A percentile compares a stretch with the other conserved stretches of the same genome.
These are phyloP conservation scores for Trametes coccinea DNA, from an alignment of 768 basidiomycete genomes.

Conservation along the genomic window DNA sequence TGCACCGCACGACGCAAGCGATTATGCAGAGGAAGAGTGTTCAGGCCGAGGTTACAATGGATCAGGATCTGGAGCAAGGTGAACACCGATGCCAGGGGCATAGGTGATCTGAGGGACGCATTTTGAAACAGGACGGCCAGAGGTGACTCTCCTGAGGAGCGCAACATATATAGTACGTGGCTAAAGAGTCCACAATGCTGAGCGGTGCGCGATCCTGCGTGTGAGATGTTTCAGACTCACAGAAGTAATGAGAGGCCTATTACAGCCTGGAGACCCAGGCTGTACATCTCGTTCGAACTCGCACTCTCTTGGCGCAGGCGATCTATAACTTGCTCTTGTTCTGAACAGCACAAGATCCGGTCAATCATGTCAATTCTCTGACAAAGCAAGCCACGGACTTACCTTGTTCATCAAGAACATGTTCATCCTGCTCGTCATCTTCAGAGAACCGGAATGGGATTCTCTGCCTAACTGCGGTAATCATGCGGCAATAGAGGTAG, in stretches of 20 bases:
- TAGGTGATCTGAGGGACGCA: background rate
- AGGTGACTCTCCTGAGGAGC: slow-evolving; percentile 22
- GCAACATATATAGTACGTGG: slow-evolving; percentile 24
- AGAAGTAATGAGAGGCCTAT: slow-evolving; percentile 25
- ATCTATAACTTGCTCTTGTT: slow-evolving; percentile 32
- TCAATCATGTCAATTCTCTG: background rate
- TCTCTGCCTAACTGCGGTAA: slow-evolving; percentile 19
- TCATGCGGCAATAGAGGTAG: background rate
- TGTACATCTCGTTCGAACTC: slow-evolving; percentile 20
- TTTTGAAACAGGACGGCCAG: slow-evolving; percentile 22
- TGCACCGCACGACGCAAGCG: slow-evolving; percentile 6
- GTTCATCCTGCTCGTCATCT: slow-evolving; percentile 20
- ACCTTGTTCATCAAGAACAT: slow-evolving; percentile 33
- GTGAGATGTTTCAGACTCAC: slow-evolving; percentile 15
- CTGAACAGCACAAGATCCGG: background rate
- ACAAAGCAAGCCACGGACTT: background rate
- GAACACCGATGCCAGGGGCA: slow-evolving; percentile 20
- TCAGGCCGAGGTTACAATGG: slow-evolving; percentile 23
- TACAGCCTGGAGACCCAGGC: slow-evolving; percentile 18
- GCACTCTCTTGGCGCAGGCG: slow-evolving; percentile 22
- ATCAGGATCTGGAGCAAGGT: slow-evolving; percentile 23
- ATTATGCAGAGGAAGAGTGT: slow-evolving; percentile 11
- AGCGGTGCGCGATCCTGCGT: background rate
- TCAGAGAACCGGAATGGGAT: slow-evolving; percentile 27
- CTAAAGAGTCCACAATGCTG: slow-evolving; percentile 7